Percentiles rank a stretch among this genome's conserved stretches.
Conservation (phyloP, 179 eudicot genomes). For the Spergularia azorica region DNA sequence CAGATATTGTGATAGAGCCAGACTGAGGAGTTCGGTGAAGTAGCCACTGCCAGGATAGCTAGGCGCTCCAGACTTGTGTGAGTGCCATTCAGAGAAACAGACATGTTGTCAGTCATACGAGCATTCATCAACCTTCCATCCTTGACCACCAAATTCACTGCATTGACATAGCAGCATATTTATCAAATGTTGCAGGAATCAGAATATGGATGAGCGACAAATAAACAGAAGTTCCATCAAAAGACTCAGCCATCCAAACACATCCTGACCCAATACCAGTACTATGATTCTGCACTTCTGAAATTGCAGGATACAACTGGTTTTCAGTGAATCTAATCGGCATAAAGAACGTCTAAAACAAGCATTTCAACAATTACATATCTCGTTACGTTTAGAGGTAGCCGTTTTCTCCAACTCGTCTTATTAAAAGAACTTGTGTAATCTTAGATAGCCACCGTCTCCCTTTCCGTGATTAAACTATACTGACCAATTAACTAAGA, state of each 20-base stretch:
- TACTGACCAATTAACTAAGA: too few species aligned
- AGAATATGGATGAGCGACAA: neutral
- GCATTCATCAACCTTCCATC: slow-evolving; percentile 34
- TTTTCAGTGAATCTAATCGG: too few species aligned
- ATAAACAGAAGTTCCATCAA: neutral
- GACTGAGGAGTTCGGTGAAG: slow-evolving; percentile 13
- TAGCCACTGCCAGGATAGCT: slow-evolving; percentile 24
- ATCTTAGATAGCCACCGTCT: too few species aligned
- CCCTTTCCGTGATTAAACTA: too few species aligned
- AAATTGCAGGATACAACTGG: too few species aligned
- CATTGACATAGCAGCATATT: neutral
- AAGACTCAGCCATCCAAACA: neutral
- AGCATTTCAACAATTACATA: too few species aligned
- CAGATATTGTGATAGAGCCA: slow-evolving; percentile 1
- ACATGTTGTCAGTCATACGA: slow-evolving; percentile 1
- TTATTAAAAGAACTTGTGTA: too few species aligned
- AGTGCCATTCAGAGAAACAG: slow-evolving; percentile 11
- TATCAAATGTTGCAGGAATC: neutral
- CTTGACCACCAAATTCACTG: slow-evolving; percentile 39
- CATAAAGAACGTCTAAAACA: too few species aligned
- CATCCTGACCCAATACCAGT: neutral
- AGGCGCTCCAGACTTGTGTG: slow-evolving; percentile 10
- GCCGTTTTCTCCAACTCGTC: too few species aligned
- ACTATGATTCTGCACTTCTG: neutral
- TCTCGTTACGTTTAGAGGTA: too few species aligned